Percentiles rank a stretch among this genome's conserved stretches.
These are phyloP conservation scores for Achaetomiella virescens DNA, from an alignment of 495 filamentous ascomycete species.

Conservation along the genomic window DNA sequence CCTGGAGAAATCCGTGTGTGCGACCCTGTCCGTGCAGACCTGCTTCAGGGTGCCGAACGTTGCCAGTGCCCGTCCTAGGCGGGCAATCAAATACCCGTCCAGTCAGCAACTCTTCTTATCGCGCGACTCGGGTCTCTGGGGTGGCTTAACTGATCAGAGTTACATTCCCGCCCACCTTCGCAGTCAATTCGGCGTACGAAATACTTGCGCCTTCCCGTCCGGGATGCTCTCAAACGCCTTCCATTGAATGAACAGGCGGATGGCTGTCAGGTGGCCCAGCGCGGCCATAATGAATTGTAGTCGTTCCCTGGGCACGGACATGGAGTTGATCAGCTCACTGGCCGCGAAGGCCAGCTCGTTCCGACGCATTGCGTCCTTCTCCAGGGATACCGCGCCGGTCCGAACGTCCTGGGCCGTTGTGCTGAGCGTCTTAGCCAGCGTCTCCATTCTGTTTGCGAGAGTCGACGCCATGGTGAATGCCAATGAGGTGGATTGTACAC, in stretches of 20 bases:
- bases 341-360: constrained; percentile 1
- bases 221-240: constrained; percentile 29
- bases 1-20: constrained; percentile 18
- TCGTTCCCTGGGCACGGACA: constrained; percentile 3
- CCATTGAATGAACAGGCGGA: constrained; percentile 29
- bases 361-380: neutral
- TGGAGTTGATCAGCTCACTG: neutral
- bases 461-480: constrained; percentile 1
- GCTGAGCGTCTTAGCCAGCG: constrained; percentile 1
- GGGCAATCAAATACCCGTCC: neutral
- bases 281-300: neutral
- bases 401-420: constrained; percentile 3
- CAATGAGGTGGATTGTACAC: too few relatives aligned
- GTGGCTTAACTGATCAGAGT: constrained; percentile 17
- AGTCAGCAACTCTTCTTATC: neutral
- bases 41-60: constrained; percentile 12
- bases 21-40: constrained; percentile 10
- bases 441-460: constrained; percentile 6
- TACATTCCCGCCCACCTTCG: constrained; percentile 19
- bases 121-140: too few relatives aligned
- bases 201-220: constrained; percentile 8
- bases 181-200: constrained; percentile 23
- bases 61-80: constrained; percentile 16
- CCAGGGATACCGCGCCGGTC: neutral
- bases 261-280: constrained; percentile 14